Conservation (phyloP, 495 filamentous ascomycete genomes). For the Neurospora cerealis region DNA sequence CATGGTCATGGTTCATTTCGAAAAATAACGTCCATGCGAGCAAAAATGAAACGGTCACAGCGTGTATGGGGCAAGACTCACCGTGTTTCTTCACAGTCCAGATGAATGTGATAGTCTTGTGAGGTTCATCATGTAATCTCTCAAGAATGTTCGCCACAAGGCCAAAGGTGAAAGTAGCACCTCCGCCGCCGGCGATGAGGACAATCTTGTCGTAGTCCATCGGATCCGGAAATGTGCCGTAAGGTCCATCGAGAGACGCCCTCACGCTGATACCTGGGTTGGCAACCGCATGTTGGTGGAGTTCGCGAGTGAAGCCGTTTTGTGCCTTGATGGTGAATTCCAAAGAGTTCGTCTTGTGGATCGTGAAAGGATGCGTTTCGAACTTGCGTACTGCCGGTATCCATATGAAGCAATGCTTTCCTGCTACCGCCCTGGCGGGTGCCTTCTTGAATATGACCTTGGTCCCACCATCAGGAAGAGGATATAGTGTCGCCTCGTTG, state of each 20-base stretch:
- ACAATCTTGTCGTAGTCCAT: slow-evolving; percentile 46
- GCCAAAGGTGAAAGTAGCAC: slow-evolving; percentile 48
- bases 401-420: slow-evolving; percentile 53
- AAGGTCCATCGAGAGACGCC: slow-evolving; percentile 48
- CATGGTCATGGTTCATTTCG: not conserved
- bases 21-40: not conserved
- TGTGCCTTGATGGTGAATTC: slow-evolving; percentile 47
- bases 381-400: slow-evolving; percentile 45
- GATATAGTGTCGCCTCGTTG: slow-evolving; percentile 44
- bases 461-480: slow-evolving; percentile 47
- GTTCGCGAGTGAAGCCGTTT: slow-evolving; percentile 47
- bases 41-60: not conserved
- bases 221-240: slow-evolving; percentile 48
- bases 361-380: slow-evolving; percentile 56
- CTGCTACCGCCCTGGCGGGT: slow-evolving; percentile 34
- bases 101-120: slow-evolving; percentile 43
- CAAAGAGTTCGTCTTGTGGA: slow-evolving; percentile 37
- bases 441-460: slow-evolving; percentile 42
- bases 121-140: slow-evolving; percentile 28
- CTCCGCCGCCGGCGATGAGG: slow-evolving; percentile 49
- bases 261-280: slow-evolving; percentile 36
- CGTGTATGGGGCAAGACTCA: slow-evolving; percentile 14
- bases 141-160: slow-evolving; percentile 40
- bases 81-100: slow-evolving; percentile 43
- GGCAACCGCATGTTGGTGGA: slow-evolving; percentile 40